These are phyloP conservation scores for Kluyveromyces dobzhanskii DNA, from an alignment of 805 yeast species.

Conservation along the genomic window DNA sequence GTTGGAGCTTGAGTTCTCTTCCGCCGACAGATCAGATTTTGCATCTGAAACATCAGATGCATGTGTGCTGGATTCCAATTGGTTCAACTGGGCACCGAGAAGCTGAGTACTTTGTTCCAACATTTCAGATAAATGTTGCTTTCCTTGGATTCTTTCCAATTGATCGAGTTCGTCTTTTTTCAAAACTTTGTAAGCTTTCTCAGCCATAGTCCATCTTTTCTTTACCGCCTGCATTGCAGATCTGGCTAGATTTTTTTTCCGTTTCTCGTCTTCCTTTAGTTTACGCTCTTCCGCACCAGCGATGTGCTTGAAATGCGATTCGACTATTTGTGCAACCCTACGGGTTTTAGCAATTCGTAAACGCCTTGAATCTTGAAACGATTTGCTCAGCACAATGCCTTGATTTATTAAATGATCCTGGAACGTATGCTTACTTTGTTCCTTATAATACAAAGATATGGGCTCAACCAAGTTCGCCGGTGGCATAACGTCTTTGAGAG, in stretches of 20 bases:
- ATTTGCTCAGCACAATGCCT: constrained; percentile 59
- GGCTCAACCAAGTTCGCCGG: constrained; percentile 41
- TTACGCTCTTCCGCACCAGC: constrained; percentile 84
- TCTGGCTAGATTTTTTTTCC: constrained; percentile 63
- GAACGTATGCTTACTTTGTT: constrained; percentile 40
- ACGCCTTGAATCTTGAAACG: constrained; percentile 57
- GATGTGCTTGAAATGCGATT: constrained; percentile 75
- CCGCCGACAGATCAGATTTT: neutral
- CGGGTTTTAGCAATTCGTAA: constrained; percentile 59
- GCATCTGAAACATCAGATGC: constrained; percentile 5
- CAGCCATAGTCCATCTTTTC: constrained; percentile 86
- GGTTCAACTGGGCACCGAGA: constrained; percentile 71
- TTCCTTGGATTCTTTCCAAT: constrained; percentile 69
- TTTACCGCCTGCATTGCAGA: constrained; percentile 76
- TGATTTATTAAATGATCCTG: constrained; percentile 73
- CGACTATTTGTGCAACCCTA: constrained; percentile 74
- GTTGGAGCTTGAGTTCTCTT: too few species aligned
- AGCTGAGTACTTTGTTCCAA: constrained; percentile 86
- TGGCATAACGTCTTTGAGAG: constrained; percentile 35
- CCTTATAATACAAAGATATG: constrained; percentile 30
- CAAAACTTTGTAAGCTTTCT: constrained; percentile 63
- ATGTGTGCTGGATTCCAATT: constrained; percentile 14
- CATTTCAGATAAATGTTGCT: constrained; percentile 79
- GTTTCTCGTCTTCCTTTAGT: constrained; percentile 65
- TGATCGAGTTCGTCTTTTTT: constrained; percentile 76